A percentile compares a stretch with the other conserved stretches of the same genome.
These are phyloP conservation scores for Trypanosoma grayi DNA, from an alignment of 208 protist genomes.

Conservation along the genomic window DNA sequence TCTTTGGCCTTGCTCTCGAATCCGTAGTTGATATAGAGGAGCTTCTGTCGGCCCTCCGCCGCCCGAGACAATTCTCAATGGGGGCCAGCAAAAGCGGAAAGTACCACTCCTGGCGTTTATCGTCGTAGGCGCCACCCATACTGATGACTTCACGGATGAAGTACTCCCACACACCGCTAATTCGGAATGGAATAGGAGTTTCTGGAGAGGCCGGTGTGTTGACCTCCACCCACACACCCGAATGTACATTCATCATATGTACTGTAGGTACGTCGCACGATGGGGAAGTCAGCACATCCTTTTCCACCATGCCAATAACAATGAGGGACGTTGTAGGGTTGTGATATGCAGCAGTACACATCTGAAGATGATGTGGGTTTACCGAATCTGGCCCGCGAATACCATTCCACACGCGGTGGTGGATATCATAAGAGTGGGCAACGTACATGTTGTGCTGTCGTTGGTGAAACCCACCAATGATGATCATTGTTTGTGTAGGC, in stretches of 20 bases:
- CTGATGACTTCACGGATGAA: constrained; percentile 58
- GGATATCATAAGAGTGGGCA: constrained; percentile 79
- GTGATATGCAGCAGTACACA: constrained; percentile 54
- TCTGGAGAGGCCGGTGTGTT: constrained; percentile 54
- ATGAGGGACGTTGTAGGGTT: constrained; percentile 39
- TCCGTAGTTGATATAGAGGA: background rate
- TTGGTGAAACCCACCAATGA: constrained; percentile 87
- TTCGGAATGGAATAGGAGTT: constrained; percentile 77
- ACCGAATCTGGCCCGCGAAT: constrained; percentile 60
- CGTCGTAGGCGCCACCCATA: constrained; percentile 63
- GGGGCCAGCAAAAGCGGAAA: constrained; percentile 56
- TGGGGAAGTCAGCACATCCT: background rate
- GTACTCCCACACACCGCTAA: constrained; percentile 60
- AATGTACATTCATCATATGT: constrained; percentile 74
- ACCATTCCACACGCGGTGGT: constrained; percentile 74
- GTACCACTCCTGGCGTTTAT: constrained; percentile 54
- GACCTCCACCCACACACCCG: constrained; percentile 63
- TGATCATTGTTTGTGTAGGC: constrained; percentile 52
- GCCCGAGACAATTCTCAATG: constrained; percentile 23
- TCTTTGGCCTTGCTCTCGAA: constrained; percentile 1
- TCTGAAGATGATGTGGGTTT: constrained; percentile 74
- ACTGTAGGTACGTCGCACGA: constrained; percentile 30
- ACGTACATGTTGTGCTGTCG: constrained; percentile 80
- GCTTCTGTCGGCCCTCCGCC: background rate
- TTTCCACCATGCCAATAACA: constrained; percentile 63